Base-by-base conservation (phyloP, 345 rosid species). In the Jatropha curcas region DNA sequence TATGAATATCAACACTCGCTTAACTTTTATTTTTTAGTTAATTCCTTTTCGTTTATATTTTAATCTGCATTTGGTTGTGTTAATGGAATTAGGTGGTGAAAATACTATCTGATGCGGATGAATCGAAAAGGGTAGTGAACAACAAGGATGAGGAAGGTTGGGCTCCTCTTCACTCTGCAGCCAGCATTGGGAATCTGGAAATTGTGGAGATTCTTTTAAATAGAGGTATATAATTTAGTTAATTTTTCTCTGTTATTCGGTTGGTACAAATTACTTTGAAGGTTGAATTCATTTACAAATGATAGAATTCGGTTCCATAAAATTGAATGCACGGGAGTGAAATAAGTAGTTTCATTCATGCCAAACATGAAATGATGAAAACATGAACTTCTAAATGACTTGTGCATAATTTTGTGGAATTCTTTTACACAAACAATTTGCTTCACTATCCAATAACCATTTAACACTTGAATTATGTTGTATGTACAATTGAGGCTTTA, bases 131-230 rank as follows among this genome's bases (percentile, higher is more conserved):
- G 43, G 82, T 86, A 13, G 78, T 90, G 25, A 88, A 89, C 73
- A 67, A 83, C 43, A 80, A 72, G 46, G 97, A 94, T 78, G 98
- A 94, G 66, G 98, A 94, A 88, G 97, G 98, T 0, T 94, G 97
- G 98, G 90, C 90, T 12, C 92, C 97, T 20, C 65, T 94, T 64
- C 98, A 92, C 80, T 94, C 97, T 0, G 95, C 89, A 12, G 76
- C 97, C 14, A 94, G 98, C 82, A 87, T 83, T 48, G 96, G 96
- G 19, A 86, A 87, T 72, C 70, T 70, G 17, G 89, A 86, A 77
- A 83, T 92, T 56, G 79, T 87, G 75, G 89, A 88, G 60, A 53
- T 85, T 61, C 76, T 93, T 67, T 68, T 91, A 71, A 85, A 68
- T 61, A 81, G 82, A 79, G 97, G 98, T 87, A 25, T 31, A 7